Evolutionary conservation across 345 rosid genomes (phyloP).

Genomic region (Syzygium aqueum): DNA sequence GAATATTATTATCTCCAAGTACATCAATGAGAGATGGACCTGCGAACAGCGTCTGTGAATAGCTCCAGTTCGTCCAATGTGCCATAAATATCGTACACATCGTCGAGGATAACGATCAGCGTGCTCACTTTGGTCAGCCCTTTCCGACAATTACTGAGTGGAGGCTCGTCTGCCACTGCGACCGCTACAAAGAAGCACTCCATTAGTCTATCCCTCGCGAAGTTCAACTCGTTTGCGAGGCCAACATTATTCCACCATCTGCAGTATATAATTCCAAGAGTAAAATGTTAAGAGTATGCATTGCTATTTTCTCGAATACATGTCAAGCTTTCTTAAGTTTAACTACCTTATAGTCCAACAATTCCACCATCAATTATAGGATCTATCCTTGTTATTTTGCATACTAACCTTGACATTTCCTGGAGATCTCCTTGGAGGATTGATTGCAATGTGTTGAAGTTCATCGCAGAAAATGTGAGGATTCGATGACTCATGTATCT

Average conservation of each 20-base stretch:
- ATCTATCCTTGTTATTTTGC: background rate
- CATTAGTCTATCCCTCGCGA: slow-evolving; percentile 36
- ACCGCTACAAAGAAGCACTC: slow-evolving; percentile 34
- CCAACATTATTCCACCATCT: slow-evolving; percentile 33
- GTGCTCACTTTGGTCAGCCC: slow-evolving; percentile 20
- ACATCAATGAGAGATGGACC: background rate
- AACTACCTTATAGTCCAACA: background rate
- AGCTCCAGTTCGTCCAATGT: slow-evolving; percentile 26
- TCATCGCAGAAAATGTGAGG: slow-evolving; percentile 22
- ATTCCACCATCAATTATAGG: background rate
- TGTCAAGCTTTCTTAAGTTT: background rate
- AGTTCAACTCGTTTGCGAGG: slow-evolving; percentile 12
- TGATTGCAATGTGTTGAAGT: slow-evolving; percentile 34
- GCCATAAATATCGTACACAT: slow-evolving; percentile 32
- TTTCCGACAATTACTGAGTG: slow-evolving; percentile 10
- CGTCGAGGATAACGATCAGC: slow-evolving; percentile 21
- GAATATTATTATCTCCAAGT: background rate
- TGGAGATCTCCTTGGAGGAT: slow-evolving; percentile 19
- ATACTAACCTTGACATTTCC: background rate
- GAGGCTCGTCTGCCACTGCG: slow-evolving; percentile 20
- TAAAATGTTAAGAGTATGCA: background rate
- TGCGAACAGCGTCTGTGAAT: slow-evolving; percentile 24
- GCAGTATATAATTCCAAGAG: background rate
- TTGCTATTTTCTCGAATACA: background rate
- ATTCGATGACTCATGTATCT: background rate